These are phyloP conservation scores for Xylariomycetidae sp. DNA, from an alignment of 2,329 filamentous ascomycete genomes.

Conservation along the genomic window DNA sequence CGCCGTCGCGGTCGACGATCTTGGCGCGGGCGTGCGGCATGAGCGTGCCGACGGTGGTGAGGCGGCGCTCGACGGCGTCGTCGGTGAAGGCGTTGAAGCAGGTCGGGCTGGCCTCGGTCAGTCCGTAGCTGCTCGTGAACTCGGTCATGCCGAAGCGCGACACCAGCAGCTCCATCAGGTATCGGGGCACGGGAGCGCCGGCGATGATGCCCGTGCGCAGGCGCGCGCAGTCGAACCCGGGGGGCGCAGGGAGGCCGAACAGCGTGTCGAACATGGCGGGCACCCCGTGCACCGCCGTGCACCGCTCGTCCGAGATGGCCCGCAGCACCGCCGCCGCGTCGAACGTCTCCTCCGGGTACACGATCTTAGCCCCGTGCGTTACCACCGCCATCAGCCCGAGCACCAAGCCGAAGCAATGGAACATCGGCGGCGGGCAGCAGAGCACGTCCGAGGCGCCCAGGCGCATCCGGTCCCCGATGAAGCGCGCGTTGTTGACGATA, in stretches of 20 bases:
- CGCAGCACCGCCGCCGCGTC: slow-evolving; percentile 61
- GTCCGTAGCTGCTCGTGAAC: slow-evolving; percentile 65
- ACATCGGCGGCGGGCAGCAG: slow-evolving; percentile 78
- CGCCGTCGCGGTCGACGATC: slow-evolving; percentile 65
- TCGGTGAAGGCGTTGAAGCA: slow-evolving; percentile 77
- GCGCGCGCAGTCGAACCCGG: slow-evolving; percentile 41
- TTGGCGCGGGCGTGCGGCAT: slow-evolving; percentile 75
- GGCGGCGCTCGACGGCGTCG: slow-evolving; percentile 60
- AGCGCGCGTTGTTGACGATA: slow-evolving; percentile 61
- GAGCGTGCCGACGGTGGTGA: slow-evolving; percentile 70
- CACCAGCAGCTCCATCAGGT: slow-evolving; percentile 70
- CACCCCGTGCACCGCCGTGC: slow-evolving; percentile 75
- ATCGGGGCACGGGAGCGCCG: slow-evolving; percentile 69
- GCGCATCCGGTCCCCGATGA: slow-evolving; percentile 70
- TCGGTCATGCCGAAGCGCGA: slow-evolving; percentile 70
- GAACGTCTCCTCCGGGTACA: slow-evolving; percentile 73
- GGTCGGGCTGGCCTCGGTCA: slow-evolving; percentile 75
- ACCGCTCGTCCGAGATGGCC: slow-evolving; percentile 62
- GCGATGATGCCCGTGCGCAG: slow-evolving; percentile 76
- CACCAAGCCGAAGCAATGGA: slow-evolving; percentile 82
- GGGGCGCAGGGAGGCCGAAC: slow-evolving; percentile 38
- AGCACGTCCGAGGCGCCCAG: slow-evolving; percentile 63
- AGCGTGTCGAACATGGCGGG: slow-evolving; percentile 79
- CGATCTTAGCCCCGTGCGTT: slow-evolving; percentile 71
- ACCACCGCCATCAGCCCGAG: slow-evolving; percentile 68